Evolutionary conservation across 2,329 filamentous ascomycete species (phyloP).

Genomic region (Fusarium sp.): DNA sequence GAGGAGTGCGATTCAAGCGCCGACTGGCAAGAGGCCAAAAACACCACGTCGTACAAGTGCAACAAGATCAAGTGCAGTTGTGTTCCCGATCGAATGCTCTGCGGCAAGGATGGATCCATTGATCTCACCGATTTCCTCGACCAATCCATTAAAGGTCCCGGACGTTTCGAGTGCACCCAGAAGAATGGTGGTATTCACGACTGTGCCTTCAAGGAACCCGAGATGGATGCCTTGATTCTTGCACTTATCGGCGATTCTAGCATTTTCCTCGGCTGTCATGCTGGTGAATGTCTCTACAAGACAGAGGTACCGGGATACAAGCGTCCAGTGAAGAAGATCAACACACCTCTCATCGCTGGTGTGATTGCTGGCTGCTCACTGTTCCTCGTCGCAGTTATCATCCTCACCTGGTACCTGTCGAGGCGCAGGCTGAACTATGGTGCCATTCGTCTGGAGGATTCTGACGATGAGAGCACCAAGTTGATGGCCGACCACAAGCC

Average conservation of each 20-base stretch:
- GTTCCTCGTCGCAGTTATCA: slow-evolving; percentile 88
- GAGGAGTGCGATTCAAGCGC: slow-evolving; percentile 81
- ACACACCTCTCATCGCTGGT: slow-evolving; percentile 93
- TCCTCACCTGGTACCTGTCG: slow-evolving; percentile 89
- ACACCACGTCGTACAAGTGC: slow-evolving; percentile 88
- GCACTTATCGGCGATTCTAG: slow-evolving; percentile 91
- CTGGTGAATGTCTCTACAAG: slow-evolving; percentile 93
- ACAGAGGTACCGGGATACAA: slow-evolving; percentile 94
- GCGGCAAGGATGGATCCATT: slow-evolving; percentile 89
- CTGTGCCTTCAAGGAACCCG: slow-evolving; percentile 90
- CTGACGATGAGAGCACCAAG: slow-evolving; percentile 87
- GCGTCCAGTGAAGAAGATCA: slow-evolving; percentile 91
- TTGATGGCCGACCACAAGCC: slow-evolving; percentile 94
- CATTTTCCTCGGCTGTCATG: slow-evolving; percentile 83
- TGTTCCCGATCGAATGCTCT: slow-evolving; percentile 92
- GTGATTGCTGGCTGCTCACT: slow-evolving; percentile 89
- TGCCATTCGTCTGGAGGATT: slow-evolving; percentile 86
- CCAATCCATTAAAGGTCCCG: slow-evolving; percentile 86
- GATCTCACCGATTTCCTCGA: slow-evolving; percentile 91
- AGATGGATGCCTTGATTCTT: slow-evolving; percentile 91
- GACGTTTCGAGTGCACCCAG: slow-evolving; percentile 80
- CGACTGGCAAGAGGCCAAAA: slow-evolving; percentile 75
- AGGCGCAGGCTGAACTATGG: slow-evolving; percentile 78
- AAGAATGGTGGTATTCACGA: slow-evolving; percentile 71
- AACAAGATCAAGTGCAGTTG: slow-evolving; percentile 88